Evolutionary conservation across 176 grass and related monocot genomes (phyloP).

Genomic region (Juncus inflexus): DNA sequence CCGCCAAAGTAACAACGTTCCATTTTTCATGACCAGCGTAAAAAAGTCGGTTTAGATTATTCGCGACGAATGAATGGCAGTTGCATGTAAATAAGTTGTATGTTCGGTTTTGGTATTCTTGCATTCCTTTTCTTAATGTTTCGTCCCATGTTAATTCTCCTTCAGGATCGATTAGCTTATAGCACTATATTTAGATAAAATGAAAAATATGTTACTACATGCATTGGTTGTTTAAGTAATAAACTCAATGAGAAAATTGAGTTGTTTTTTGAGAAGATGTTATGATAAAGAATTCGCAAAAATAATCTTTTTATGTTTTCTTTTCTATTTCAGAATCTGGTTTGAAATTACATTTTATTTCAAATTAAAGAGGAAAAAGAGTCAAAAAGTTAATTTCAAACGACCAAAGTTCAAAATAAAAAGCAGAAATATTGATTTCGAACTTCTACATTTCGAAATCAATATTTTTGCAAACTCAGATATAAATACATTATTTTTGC

Average conservation of each 20-base stretch:
- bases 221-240: neutral
- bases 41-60: slow-evolving; percentile 70
- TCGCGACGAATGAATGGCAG: slow-evolving; percentile 87
- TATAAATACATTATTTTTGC: too few species aligned
- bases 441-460: too few species aligned
- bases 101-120: slow-evolving; percentile 73
- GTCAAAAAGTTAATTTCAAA: too few species aligned
- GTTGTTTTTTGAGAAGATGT: too few species aligned
- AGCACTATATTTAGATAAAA: slow-evolving; percentile 35
- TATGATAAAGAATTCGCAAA: neutral
- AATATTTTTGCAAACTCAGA: too few species aligned
- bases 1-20: slow-evolving; percentile 81
- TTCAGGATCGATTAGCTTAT: slow-evolving; percentile 51
- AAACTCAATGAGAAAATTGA: neutral
- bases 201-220: neutral
- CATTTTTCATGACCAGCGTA: slow-evolving; percentile 59
- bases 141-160: slow-evolving; percentile 56
- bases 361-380: too few species aligned
- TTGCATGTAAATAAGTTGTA: slow-evolving; percentile 97
- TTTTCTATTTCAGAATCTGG: neutral
- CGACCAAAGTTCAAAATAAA: too few species aligned
- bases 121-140: slow-evolving; percentile 53
- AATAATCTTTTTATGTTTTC: too few species aligned
- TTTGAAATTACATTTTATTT: too few species aligned
- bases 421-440: too few species aligned